Evolutionary conservation across 164 flowering plant species (phyloP).

Genomic region (Annona squamosa): DNA sequence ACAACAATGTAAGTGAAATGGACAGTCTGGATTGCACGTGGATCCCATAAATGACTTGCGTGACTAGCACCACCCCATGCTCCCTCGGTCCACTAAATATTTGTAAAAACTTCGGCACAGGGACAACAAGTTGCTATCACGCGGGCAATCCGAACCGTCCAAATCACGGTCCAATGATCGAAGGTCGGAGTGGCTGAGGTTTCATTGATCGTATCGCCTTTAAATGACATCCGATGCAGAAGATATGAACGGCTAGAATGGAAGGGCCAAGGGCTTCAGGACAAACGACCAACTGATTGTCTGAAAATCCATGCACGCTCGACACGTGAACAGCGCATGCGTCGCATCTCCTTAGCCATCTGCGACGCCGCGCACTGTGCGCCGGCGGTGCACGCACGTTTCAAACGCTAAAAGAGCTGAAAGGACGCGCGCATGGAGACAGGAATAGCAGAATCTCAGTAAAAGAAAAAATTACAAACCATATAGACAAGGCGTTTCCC

Average conservation of each 20-base stretch:
- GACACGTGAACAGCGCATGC: not conserved
- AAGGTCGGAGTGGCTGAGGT: no score
- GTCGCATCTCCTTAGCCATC: not conserved
- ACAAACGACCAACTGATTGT: not conserved
- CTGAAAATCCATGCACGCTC: not conserved
- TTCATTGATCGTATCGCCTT: no score
- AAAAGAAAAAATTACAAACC: no score
- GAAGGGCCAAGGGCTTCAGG: no score
- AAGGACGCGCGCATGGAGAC: no score
- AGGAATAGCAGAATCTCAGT: no score
- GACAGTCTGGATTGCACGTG: not conserved
- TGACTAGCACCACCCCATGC: not conserved
- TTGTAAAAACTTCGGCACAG: not conserved
- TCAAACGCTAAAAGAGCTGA: not conserved
- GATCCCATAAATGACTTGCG: not conserved
- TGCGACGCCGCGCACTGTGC: not conserved
- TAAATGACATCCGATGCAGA: no score
- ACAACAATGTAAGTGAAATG: not conserved
- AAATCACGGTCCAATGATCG: not conserved
- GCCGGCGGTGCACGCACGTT: not conserved
- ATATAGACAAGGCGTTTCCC: no score
- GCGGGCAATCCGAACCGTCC: not conserved
- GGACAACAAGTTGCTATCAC: no score
- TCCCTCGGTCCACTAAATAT: not conserved
- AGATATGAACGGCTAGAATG: no score